Base-by-base conservation (phyloP, 352 stramenopile species). In the Globisporangium splendens region DNA sequence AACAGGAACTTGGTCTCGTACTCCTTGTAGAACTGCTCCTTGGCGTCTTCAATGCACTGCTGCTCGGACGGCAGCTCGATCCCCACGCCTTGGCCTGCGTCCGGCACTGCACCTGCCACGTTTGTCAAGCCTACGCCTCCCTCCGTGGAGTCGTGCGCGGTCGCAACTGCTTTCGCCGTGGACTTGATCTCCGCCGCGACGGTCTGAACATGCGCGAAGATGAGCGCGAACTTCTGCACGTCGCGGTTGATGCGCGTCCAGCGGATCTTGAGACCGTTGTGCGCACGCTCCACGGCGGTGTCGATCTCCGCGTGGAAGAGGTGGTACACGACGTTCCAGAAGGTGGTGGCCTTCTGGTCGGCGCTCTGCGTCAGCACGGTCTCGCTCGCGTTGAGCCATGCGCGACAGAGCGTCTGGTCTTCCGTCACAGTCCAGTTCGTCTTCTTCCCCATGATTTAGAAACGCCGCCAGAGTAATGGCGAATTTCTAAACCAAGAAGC, bases 371-470 rank as follows among this genome's bases (percentile, higher is more conserved):
- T 59, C 50, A 78, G 63, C 51, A 77, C 52, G 14, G 62, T 50
- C 20, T 89, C 77, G 63, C 66, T 83, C 48, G 79, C 79, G 43
- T 62, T 75, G 39, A 89, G 66, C 82, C 82, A 92, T 50, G 78
- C 77, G 50, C 78, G 82, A 50, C 79, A 90, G 28, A 92, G 72
- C 54, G 76, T 70, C 68, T 81, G 70, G 49, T 92, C 78, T 61
- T 92, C 82, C 12, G 67, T 54, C 33, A 69, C 42, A 1, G 70
- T 81, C 79, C 82, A 90, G 56, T 92, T 92, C 38, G 78, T 87
- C 69, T 92, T 92, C 76, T 89, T 92, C 50, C 82, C 82, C 82
- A 92, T 89, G 46, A 17, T 73, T 78, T 81, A 83, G 71, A 86
- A 84, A 86, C 69, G 56, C 50, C 49, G 56, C 54, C 55, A 8